Evolutionary conservation across 2,329 filamentous ascomycete genomes (phyloP).

Genomic region (Nigrospora oryzae): DNA sequence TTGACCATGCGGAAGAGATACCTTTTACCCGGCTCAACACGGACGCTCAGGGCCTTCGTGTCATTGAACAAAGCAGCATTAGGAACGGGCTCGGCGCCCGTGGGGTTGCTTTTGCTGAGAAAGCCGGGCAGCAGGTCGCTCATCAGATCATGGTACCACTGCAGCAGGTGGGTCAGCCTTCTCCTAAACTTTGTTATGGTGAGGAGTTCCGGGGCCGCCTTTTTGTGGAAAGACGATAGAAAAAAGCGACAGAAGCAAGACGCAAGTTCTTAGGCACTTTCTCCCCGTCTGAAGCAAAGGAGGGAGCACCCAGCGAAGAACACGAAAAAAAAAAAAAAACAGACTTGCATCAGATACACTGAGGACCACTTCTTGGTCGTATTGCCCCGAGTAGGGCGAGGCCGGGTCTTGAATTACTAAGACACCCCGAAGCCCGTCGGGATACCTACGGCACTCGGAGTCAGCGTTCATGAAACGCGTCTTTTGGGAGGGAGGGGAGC

Average conservation of each 20-base stretch:
- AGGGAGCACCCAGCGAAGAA: no score
- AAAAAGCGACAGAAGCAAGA: no score
- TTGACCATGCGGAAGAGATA: slow-evolving; percentile 68
- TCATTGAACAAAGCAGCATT: slow-evolving; percentile 66
- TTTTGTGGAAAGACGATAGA: no score
- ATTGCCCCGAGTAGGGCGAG: slow-evolving; percentile 46
- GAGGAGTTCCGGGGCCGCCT: no score
- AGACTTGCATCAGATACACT: slow-evolving; percentile 48
- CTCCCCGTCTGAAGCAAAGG: background rate
- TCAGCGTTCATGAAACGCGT: no score
- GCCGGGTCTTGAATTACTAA: slow-evolving; percentile 56
- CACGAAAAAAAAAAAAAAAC: no score
- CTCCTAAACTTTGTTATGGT: no score
- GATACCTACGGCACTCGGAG: slow-evolving; percentile 31
- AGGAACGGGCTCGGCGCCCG: slow-evolving; percentile 57
- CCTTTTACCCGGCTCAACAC: slow-evolving; percentile 58
- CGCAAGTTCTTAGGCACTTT: no score
- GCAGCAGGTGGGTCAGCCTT: no score
- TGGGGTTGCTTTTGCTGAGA: slow-evolving; percentile 45
- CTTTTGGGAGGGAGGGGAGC: no score
- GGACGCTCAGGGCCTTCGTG: slow-evolving; percentile 48
- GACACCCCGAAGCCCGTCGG: slow-evolving; percentile 58
- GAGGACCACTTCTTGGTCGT: slow-evolving; percentile 55
- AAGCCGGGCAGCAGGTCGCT: slow-evolving; percentile 35
- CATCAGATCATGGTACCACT: slow-evolving; percentile 58